Evolutionary conservation across 2,329 filamentous ascomycete genomes (phyloP), one percentile per base, ranked within the genome.

Genomic region (Aspergillus carbonarius): DNA sequence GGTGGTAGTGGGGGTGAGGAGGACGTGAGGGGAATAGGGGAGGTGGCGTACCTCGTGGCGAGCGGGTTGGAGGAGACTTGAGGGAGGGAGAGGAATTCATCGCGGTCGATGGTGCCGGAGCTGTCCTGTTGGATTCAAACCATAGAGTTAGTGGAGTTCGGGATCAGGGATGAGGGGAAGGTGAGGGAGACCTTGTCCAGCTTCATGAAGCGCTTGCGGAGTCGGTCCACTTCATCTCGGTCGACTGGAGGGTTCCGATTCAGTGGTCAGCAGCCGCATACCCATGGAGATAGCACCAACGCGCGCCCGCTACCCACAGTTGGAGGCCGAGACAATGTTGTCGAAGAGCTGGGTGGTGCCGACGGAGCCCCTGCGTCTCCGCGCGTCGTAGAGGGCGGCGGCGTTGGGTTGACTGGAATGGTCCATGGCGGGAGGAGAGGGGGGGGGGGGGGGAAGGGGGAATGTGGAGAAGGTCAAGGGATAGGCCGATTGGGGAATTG

Each of bases 191-290:
- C 93, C 86, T 97, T 98, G 79, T 99, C 95, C 60, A 99, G 83
- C 81, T 99, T 99, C 93, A 98, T 98, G 74, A 99, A 99, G 62
- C 93, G 87, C 82, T 99, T 99, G 72, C 92, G 86, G 74, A 99
- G 83, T 71, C 95, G 87, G 75, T 98, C 95, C 60, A 99, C 92
- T 78, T 99, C 95, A 72, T 99, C 95, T 76, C 91, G 89, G 81
- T 99, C 91, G 82, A 99, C 93, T 98, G 70, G 68, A 27, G 42
- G 25, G 30, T 32, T 32, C 25, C 34, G 18, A 25, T 20, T n/a
- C 39, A 27, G 18, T 25, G 23, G 50, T 55, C 37, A 58, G 50
- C 51, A 34, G 49, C 51, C 37, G n/a, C 15, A 47, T 25, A 17
- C 13, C 18, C 13, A 40, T 34, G 25, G 8, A 30, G 34, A 42